phyloP scores from a whole-genome alignment of 2,329 filamentous ascomycete genomes.

The Fusarium piperis region DNA sequence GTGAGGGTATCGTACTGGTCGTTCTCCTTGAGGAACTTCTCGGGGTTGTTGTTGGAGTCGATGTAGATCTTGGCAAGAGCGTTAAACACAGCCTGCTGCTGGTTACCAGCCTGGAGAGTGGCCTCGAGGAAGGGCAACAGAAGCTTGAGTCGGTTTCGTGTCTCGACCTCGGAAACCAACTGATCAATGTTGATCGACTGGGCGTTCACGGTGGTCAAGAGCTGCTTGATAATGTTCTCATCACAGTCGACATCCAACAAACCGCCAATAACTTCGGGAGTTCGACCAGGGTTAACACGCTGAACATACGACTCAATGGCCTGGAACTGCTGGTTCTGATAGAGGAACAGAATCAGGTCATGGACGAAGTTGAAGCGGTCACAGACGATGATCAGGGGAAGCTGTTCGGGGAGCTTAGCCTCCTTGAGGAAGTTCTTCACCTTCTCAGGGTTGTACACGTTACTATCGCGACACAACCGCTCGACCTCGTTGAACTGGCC shows the following conservation, averaged over 20 bases:
- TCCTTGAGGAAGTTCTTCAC: constrained; percentile 99
- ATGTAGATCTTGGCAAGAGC: constrained; percentile 99
- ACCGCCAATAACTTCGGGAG: constrained; percentile 92
- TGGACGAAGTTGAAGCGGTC: constrained; percentile 99
- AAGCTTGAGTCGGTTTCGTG: constrained; percentile 93
- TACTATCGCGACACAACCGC: constrained; percentile 95
- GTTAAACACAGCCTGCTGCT: constrained; percentile 97
- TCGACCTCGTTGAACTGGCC: constrained; percentile 95
- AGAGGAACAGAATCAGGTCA: constrained; percentile 93
- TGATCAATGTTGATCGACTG: constrained; percentile 91
- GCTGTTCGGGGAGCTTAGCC: constrained; percentile 87
- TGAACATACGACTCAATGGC: constrained; percentile 99
- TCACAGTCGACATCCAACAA: constrained; percentile 97
- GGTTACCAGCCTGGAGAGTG: constrained; percentile 87
- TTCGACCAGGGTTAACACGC: constrained; percentile 90
- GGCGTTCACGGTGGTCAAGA: constrained; percentile 85
- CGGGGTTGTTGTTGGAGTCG: constrained; percentile 96
- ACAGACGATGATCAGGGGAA: constrained; percentile 97
- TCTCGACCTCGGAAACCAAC: constrained; percentile 93
- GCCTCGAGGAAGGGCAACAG: constrained; percentile 95
- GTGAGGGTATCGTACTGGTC: constrained; percentile 92
- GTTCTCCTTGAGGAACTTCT: constrained; percentile 97
- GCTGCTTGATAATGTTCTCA: constrained; percentile 92
- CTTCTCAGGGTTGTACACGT: constrained; percentile 89
- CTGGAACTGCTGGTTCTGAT: constrained; percentile 99